Conservation (phyloP, 106 monocot genomes). For the Acorus gramineus region DNA sequence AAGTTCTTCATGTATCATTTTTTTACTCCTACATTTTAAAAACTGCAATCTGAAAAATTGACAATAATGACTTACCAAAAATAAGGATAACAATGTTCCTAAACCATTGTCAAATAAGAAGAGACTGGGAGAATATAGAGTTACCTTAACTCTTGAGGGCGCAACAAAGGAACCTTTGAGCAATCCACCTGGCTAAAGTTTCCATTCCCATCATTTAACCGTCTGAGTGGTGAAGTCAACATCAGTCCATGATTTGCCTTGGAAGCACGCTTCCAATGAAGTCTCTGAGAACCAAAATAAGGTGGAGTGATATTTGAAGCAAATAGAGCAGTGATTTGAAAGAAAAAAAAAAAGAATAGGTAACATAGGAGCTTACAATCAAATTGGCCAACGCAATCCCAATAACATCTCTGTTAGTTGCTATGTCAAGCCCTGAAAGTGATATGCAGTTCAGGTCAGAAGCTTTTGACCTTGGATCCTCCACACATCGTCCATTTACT, state of each 20-base stretch:
- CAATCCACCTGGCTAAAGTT: slow-evolving; percentile 3
- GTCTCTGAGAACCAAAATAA: slow-evolving; percentile 29
- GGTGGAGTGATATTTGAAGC: background rate
- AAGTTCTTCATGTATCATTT: too few relatives aligned
- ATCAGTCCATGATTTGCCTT: slow-evolving; percentile 48
- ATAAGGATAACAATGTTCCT: too few relatives aligned
- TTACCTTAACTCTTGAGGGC: slow-evolving; percentile 56
- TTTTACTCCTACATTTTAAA: too few relatives aligned
- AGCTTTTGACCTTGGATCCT: slow-evolving; percentile 64
- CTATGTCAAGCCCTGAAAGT: slow-evolving; percentile 43
- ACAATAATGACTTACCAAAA: too few relatives aligned
- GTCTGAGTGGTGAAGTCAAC: slow-evolving; percentile 56
- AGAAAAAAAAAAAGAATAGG: too few relatives aligned
- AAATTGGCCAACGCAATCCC: slow-evolving; percentile 62
- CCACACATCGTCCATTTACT: slow-evolving; percentile 55
- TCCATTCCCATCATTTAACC: slow-evolving; percentile 13
- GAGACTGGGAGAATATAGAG: background rate
- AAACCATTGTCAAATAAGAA: background rate
- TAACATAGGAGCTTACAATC: slow-evolving; percentile 34
- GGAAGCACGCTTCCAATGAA: slow-evolving; percentile 71
- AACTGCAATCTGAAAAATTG: too few relatives aligned
- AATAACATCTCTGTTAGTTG: slow-evolving; percentile 66
- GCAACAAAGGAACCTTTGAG: slow-evolving; percentile 33
- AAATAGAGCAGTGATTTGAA: too few relatives aligned
- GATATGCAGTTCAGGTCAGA: slow-evolving; percentile 48